phyloP scores from a whole-genome alignment of 176 grass and related monocot genomes.

The Aegilops bicornis region DNA sequence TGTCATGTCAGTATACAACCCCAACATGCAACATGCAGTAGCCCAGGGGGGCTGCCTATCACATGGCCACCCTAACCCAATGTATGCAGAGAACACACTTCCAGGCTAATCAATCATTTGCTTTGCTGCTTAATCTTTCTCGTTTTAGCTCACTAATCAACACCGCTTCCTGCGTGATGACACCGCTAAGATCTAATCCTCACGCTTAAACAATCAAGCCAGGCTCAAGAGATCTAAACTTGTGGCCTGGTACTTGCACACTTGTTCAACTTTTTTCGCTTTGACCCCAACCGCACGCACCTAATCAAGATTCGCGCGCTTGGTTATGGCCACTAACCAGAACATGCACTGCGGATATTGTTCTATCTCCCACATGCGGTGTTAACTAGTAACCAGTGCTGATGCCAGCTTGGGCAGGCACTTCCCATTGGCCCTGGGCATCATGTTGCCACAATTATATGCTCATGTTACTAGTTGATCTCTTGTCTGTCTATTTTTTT shows the following conservation, averaged over 20 bases:
- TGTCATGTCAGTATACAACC: conserved; percentile 30
- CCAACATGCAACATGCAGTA: conserved; percentile 40
- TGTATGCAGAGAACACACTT: conserved; percentile 4
- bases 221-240: conserved; percentile 37
- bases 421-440: background rate
- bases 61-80: conserved; percentile 52
- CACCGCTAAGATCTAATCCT: conserved; percentile 45
- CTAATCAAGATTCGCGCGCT: conserved; percentile 52
- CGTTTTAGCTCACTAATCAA: conserved; percentile 14
- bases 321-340: conserved; percentile 1
- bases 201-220: conserved; percentile 32
- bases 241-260: conserved; percentile 5
- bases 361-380: conserved; percentile 56
- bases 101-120: conserved; percentile 42
- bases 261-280: conserved; percentile 26
- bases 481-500: background rate
- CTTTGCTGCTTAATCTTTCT: conserved; percentile 42
- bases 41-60: background rate
- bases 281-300: conserved; percentile 42
- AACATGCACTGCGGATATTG: conserved; percentile 54
- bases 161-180: conserved; percentile 21
- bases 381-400: conserved; percentile 29
- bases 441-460: conserved; percentile 49
- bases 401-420: conserved; percentile 37
- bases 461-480: conserved; percentile 14